Evolutionary conservation across 257 asterid genomes (phyloP), one percentile per base, ranked within the genome.

Genomic region (Anisodus tanguticus): DNA sequence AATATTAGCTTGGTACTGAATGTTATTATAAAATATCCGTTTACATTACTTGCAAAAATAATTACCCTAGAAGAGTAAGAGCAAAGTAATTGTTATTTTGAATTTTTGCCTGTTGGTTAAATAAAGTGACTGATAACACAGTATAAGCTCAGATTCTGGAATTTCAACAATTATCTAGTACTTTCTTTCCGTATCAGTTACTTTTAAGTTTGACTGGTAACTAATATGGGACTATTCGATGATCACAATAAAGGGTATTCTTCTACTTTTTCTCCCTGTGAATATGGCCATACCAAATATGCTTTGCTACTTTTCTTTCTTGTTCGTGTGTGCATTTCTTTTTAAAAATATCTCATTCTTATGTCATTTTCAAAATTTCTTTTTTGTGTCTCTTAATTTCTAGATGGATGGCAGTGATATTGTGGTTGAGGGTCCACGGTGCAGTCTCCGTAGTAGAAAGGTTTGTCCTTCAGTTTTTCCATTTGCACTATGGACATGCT

Each of bases 371-470:
- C 37, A 69, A 17, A 12, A 47, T 39, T 49, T 86, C 31, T 15
- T 7, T 55, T 55, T 79, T 63, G 81, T 83, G 82, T 80, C 35
- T 83, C 83, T 83, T 87, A 26, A 86, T 67, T 81, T 79, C 39
- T 87, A 97, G 99, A 89, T 79, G 55, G 98, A 95, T 84, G 99
- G 98, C 67, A 97, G 99, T 87, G 97, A 91, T 2, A 97, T 95
- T 82, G 99, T 97, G 82, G 94, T 88, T 39, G 99, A 97, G 90
- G 99, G 99, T 68, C 99, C 98, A 81, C 95, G 99, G 60, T 97
- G 99, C 94, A 97, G 98, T 90, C 98, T 97, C 82, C 99, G 98
- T 39, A 97, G 93, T 86, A 91, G 90, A 89, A 93, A 92, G 98
- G 99, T 97, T 69, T 62, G 92, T 85, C 80, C 72, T 78, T 76